A percentile compares a stretch with the other conserved stretches of the same genome.
These are phyloP conservation scores for Cucurbita ficifolia DNA, from an alignment of 306 rosid species.

Conservation along the genomic window DNA sequence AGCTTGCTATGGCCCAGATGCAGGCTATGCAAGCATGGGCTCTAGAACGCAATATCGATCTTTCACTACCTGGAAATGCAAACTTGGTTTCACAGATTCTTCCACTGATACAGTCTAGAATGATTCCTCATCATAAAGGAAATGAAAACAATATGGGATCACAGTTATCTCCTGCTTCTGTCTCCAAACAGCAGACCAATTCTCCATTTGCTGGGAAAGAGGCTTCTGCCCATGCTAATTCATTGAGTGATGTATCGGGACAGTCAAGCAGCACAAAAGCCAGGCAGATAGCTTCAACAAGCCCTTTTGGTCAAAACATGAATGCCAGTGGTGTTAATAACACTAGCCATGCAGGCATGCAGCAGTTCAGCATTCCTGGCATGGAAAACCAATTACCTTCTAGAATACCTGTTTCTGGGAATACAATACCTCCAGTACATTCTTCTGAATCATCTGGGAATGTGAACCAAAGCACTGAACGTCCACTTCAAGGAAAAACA, in stretches of 20 bases:
- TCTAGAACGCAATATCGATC: conserved; percentile 62
- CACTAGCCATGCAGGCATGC: conserved; percentile 28
- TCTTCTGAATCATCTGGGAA: conserved; percentile 43
- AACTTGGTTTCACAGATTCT: conserved; percentile 55
- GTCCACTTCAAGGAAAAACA: conserved; percentile 33
- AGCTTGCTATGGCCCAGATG: conserved; percentile 49
- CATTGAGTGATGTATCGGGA: conserved; percentile 57
- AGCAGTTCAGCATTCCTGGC: conserved; percentile 59
- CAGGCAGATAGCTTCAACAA: conserved; percentile 49
- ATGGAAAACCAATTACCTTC: conserved; percentile 61
- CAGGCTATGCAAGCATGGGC: conserved; percentile 86
- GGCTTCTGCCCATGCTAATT: conserved; percentile 60
- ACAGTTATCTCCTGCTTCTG: conserved; percentile 47
- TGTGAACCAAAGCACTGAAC: conserved; percentile 38
- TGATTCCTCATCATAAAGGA: conserved; percentile 45
- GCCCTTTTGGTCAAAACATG: conserved; percentile 38
- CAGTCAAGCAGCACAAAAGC: conserved; percentile 54
- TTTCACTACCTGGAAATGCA: conserved; percentile 64
- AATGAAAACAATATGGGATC: conserved; percentile 42
- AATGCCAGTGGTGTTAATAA: conserved; percentile 35
- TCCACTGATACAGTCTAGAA: conserved; percentile 63
- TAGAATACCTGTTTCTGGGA: conserved; percentile 44
- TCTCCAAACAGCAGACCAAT: conserved; percentile 61
- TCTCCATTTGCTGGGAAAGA: conserved; percentile 56
- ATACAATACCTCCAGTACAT: conserved; percentile 56